Evolutionary conservation across 2,329 filamentous ascomycete genomes (phyloP), one percentile per base, ranked within the genome.

Genomic region (Arthroderma sp.): DNA sequence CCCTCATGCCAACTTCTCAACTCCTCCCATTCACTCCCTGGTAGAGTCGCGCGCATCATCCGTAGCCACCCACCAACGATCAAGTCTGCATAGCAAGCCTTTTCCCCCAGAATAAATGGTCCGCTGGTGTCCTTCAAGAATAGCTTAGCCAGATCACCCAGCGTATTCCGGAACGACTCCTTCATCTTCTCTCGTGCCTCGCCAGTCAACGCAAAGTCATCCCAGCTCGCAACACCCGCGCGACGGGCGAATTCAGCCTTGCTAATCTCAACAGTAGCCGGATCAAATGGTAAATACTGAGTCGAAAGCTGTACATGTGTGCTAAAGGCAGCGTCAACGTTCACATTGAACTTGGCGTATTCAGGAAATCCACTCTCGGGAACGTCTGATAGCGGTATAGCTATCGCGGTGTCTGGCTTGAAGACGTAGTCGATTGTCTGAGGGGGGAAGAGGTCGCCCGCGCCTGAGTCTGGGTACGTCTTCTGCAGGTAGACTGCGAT

Each of bases 401-500:
- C 64, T 13, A 72, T 62, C 7, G 59, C 56, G 0, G 61, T 59
- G 31, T 71, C 66, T 2, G 61, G 63, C 5, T 19, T 47, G 21
- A 47, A 47, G 2, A 53, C 57, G 60, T 67, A 74, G 55, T 77
- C 73, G 15, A 80, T 69, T 5, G 60, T 67, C 49, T 69, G 66
- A 0, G 66, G 52, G 0, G 77, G 77, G 62, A 84, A 80, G 1
- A 85, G 71, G 49, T 74, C 66, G 0, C 75, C 73, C 1, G 65
- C 70, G 21, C 41, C 41, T 3, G 41, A 23, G 1, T 76, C 76
- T 0, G 74, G 66, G 31, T 67, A 58, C 0, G 66, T 73, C 1
- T 74, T 68, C 23, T 85, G 76, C 1, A 86, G 73, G 63, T 84
- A 79, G 25, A 77, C 68, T 5, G 83, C 83, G 59, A 86, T 86